These are phyloP conservation scores for Physocladia obscura DNA, from an alignment of 192 early-diverging fungal species.

Conservation along the genomic window DNA sequence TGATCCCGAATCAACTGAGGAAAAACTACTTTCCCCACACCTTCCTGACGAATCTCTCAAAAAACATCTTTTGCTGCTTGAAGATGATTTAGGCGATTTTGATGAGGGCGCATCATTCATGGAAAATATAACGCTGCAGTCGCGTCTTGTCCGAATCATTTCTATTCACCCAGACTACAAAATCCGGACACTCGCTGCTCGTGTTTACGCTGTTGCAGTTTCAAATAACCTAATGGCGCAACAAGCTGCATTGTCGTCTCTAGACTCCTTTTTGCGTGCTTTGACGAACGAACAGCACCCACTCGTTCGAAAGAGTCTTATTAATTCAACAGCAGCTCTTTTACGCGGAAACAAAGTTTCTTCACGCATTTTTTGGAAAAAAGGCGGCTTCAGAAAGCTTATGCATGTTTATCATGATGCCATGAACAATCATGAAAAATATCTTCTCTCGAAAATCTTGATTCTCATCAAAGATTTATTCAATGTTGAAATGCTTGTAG, in stretches of 20 bases:
- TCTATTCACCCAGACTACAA: background rate
- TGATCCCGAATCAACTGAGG: too few relatives aligned
- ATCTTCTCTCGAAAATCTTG: slow-evolving; percentile 1
- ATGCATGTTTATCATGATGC: background rate
- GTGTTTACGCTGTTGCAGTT: slow-evolving; percentile 12
- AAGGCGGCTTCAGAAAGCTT: background rate
- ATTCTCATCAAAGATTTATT: slow-evolving; percentile 4
- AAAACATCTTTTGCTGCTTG: background rate
- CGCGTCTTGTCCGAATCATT: background rate
- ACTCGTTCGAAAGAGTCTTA: slow-evolving; percentile 4
- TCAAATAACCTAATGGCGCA: slow-evolving; percentile 15
- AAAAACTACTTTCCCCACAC: too few relatives aligned
- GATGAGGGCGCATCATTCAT: slow-evolving; percentile 12
- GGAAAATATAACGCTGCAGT: background rate
- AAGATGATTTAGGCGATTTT: background rate
- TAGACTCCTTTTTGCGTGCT: background rate
- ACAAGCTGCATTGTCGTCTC: background rate
- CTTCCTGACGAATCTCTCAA: background rate
- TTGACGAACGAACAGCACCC: background rate
- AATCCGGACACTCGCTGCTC: slow-evolving; percentile 6
- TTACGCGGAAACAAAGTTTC: slow-evolving; percentile 1
- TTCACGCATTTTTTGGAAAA: slow-evolving; percentile 1
- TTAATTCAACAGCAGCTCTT: background rate
- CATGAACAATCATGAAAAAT: background rate
- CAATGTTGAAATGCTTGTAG: slow-evolving; percentile 19